Base-by-base conservation (phyloP, 73 alveolate species). In the Paramecium sexaurelia region DNA sequence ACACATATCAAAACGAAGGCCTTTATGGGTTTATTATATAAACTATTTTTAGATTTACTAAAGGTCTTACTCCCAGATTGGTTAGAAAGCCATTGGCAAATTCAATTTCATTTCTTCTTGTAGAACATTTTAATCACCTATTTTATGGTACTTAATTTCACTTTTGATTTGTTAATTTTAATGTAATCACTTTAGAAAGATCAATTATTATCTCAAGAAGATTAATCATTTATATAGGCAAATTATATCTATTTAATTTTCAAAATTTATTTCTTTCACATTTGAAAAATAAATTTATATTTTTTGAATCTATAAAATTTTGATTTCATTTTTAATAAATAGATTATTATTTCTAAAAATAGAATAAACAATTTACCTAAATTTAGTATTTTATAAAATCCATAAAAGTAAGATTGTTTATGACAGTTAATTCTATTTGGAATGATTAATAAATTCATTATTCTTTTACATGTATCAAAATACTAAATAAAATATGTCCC, bases 41-140 rank as follows among this genome's bases (percentile, higher is more conserved):
- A 3, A 2, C 22, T 35, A 73, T 32, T 33, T 3, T 13, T 37
- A 73, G 87, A 13, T 73, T 73, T 19, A 20, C 71, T 15, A 86
- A 55, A 37, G 93, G 93, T 22, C 67, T 86, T 1, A 85, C 61
- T 57, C 93, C 93, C n/a, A 71, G 93, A 36, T 32, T 86, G 32
- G 88, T 86, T 19, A 55, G 93, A 57, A 86, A 86, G 19, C 93
- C 93, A 33, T 51, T 86, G 7, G 93, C 93, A 11, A 86, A 86
- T 61, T 47, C 93, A 9, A 8, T 86, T 10, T 56, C 93, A 33
- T 86, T 86, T 55, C 83, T 75, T 9, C 87, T 86, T 20, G 83
- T 56, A 35, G 93, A 86, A 29, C 87, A 61, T 13, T 57, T 86
- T 24, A 73, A 73, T 73, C 87, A 73, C 26, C 4, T 35, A 8